A percentile compares a stretch with the other conserved stretches of the same genome.
Conservation (phyloP, 2,329 filamentous ascomycete species). For the Ceratocystis ficicola region DNA sequence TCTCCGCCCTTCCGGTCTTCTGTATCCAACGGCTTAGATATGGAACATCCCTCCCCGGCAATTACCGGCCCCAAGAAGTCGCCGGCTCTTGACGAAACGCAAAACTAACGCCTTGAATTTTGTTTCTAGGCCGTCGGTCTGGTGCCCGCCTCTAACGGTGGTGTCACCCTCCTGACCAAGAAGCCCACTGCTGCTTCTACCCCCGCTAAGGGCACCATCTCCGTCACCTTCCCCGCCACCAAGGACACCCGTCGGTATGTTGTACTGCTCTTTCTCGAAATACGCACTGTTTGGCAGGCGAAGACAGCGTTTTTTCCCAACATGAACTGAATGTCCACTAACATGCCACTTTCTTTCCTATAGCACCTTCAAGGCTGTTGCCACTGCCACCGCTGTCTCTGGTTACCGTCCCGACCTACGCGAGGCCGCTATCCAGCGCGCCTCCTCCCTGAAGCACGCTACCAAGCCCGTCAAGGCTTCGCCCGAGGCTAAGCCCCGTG, state of each 20-base stretch:
- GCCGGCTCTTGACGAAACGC: neutral
- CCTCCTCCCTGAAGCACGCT: constrained; percentile 68
- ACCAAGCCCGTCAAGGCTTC: constrained; percentile 68
- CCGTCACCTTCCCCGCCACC: constrained; percentile 56
- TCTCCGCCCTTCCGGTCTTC: neutral
- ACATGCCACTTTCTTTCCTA: constrained; percentile 5
- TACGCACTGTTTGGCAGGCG: neutral
- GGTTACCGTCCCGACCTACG: constrained; percentile 76
- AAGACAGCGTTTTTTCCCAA: too few relatives aligned
- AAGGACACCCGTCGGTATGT: constrained; percentile 59
- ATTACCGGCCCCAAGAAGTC: neutral
- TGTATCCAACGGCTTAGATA: neutral
- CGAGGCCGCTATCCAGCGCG: constrained; percentile 68
- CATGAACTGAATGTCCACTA: neutral
- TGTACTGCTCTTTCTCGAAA: neutral
- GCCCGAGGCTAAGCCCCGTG: constrained; percentile 62
- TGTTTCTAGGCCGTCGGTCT: constrained; percentile 66
- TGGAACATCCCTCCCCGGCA: neutral
- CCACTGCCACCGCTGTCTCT: constrained; percentile 68
- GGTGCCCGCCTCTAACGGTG: constrained; percentile 61
- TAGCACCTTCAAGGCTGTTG: constrained; percentile 82
- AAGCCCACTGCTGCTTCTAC: constrained; percentile 59
- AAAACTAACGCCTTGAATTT: constrained; percentile 15
- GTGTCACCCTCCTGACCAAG: constrained; percentile 74
- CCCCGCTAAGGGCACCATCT: constrained; percentile 55